Percentiles rank a stretch among this genome's conserved stretches.
These are phyloP conservation scores for Euphorbia celastroides DNA, from an alignment of 441 rosid species.

Conservation along the genomic window DNA sequence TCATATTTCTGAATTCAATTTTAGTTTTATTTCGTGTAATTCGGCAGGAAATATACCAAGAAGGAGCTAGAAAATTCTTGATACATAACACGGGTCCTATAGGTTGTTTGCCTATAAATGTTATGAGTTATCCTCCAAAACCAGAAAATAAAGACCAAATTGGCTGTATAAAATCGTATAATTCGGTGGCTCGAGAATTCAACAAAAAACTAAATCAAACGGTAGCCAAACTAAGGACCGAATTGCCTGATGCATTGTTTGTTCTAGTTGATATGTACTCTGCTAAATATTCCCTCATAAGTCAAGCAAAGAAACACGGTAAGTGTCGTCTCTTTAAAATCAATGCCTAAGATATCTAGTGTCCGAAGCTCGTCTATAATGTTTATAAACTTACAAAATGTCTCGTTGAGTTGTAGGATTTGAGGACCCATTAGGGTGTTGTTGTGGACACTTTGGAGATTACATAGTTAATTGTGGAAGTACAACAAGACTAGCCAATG, in stretches of 20 bases:
- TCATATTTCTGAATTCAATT: background rate
- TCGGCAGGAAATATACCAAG: conserved; percentile 29
- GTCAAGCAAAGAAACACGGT: conserved; percentile 16
- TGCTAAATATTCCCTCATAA: conserved; percentile 35
- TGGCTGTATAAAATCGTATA: conserved; percentile 35
- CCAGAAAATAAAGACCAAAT: conserved; percentile 22
- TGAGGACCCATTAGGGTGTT: conserved; percentile 19
- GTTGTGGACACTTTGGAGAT: conserved; percentile 33
- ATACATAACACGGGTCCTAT: conserved; percentile 52
- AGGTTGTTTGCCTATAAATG: conserved; percentile 36
- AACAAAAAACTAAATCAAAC: conserved; percentile 35
- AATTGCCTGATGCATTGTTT: conserved; percentile 24
- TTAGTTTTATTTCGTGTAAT: background rate
- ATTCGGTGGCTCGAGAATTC: conserved; percentile 40
- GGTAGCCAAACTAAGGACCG: conserved; percentile 25
- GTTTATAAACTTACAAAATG: no score
- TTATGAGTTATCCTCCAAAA: conserved; percentile 20
- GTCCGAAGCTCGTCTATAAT: no score
- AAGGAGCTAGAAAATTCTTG: conserved; percentile 47
- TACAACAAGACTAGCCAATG: conserved; percentile 23
- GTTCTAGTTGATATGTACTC: conserved; percentile 37
- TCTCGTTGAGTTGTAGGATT: conserved; percentile 24
- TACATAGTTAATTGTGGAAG: background rate
- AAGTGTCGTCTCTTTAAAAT: background rate
- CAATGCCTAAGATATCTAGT: background rate